Conservation (phyloP, 148 eudicot species). For the Arctostaphylos glauca region DNA sequence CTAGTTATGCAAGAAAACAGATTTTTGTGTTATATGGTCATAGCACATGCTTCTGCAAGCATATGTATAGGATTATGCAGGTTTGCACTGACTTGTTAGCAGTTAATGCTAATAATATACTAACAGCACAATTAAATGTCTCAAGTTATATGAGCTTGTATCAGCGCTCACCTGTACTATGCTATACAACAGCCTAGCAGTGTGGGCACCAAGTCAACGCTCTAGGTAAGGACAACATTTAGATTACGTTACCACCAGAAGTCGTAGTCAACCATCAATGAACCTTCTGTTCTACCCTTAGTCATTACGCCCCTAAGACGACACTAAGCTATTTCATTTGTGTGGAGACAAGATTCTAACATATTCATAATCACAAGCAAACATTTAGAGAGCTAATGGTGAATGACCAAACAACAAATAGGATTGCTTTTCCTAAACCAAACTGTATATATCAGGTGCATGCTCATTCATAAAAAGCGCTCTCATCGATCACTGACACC, state of each 20-base stretch:
- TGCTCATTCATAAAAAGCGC: neutral
- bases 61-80: neutral
- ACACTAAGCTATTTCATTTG: neutral
- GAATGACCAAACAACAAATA: neutral
- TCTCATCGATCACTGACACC: neutral
- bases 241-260: neutral
- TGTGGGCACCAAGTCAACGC: neutral
- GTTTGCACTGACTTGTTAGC: neutral
- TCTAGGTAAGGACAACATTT: neutral
- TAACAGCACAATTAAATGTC: neutral
- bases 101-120: neutral
- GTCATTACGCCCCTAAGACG: neutral
- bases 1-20: neutral
- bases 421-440: neutral
- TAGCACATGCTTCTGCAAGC: neutral
- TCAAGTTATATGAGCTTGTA: neutral
- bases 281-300: neutral
- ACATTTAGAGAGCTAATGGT: neutral
- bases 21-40: neutral
- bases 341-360: neutral
- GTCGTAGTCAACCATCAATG: neutral
- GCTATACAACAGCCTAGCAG: neutral
- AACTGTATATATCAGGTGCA: neutral
- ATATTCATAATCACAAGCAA: neutral
- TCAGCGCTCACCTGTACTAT: neutral